Evolutionary conservation across 768 basidiomycete species (phyloP).

Genomic region (Cystobasidiopsis lactophilus): DNA sequence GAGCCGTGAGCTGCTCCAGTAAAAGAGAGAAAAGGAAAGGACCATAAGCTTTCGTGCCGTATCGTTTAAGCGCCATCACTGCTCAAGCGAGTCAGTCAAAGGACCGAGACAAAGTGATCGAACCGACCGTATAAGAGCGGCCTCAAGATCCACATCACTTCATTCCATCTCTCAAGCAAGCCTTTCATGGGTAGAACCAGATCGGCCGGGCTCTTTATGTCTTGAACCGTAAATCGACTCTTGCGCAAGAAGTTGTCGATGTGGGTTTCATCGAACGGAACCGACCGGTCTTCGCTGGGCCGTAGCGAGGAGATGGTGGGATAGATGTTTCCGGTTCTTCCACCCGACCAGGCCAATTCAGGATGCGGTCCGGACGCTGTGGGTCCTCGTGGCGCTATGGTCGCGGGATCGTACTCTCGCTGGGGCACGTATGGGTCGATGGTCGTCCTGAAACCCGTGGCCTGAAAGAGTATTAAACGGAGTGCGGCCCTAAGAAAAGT

Average conservation of each 20-base stretch:
- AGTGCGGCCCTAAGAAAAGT: constrained; percentile 39
- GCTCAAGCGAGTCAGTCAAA: no score
- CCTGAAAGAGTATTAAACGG: constrained; percentile 45
- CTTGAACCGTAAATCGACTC: constrained; percentile 15
- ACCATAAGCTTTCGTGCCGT: constrained; percentile 15
- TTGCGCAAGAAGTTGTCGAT: constrained; percentile 15
- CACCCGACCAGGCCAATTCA: constrained; percentile 14
- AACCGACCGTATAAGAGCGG: constrained; percentile 20
- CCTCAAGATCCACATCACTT: constrained; percentile 19
- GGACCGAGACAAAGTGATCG: neutral
- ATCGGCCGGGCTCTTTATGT: constrained; percentile 18
- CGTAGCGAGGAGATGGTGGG: constrained; percentile 17
- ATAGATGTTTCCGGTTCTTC: constrained; percentile 12
- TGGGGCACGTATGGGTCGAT: constrained; percentile 19
- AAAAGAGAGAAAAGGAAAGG: constrained; percentile 21
- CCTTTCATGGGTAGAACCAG: constrained; percentile 15
- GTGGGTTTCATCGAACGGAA: constrained; percentile 2
- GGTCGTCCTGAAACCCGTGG: constrained; percentile 43
- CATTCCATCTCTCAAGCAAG: constrained; percentile 9
- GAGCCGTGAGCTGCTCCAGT: constrained; percentile 17
- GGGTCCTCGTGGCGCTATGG: constrained; percentile 5
- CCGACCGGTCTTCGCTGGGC: neutral
- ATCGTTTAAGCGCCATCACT: constrained; percentile 17
- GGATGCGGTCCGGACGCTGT: no score
- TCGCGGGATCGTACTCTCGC: constrained; percentile 16